phyloP scores from a whole-genome alignment of 139 green algal genomes.

The Chlorella sorokiniana region DNA sequence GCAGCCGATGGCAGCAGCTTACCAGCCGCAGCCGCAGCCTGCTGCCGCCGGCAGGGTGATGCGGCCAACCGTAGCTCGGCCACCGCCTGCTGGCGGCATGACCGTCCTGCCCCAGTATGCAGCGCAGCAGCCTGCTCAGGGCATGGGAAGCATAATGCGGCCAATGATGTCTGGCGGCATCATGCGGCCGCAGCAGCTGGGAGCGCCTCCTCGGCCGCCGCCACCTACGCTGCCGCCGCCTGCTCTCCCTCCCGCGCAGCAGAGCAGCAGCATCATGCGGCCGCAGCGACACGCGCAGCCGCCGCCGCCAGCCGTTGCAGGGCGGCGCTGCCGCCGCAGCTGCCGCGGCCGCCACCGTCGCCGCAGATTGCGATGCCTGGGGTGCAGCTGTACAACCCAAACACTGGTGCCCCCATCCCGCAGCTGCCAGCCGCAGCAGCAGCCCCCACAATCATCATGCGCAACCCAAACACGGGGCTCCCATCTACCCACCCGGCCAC shows the following conservation, averaged over 20 bases:
- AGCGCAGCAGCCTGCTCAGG: not conserved
- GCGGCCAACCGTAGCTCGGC: not conserved
- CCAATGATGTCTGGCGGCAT: not conserved
- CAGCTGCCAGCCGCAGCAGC: not conserved
- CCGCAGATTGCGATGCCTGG: not conserved
- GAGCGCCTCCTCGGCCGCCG: not conserved
- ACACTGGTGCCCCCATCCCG: constrained; percentile 16
- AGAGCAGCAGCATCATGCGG: constrained; percentile 1
- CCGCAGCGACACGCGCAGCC: not conserved
- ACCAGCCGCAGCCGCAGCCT: not conserved
- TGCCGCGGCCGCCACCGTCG: not conserved
- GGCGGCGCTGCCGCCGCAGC: not conserved
- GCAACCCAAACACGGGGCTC: constrained; percentile 20
- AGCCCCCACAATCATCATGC: not conserved
- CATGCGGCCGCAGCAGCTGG: constrained; percentile 30
- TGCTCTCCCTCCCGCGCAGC: not conserved
- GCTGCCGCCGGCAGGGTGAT: not conserved
- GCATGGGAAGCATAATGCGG: not conserved
- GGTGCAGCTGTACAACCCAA: not conserved
- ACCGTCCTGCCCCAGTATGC: not conserved
- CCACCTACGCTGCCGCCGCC: not conserved
- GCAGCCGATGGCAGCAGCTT: not conserved
- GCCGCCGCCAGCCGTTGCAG: not conserved
- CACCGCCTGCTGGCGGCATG: not conserved
- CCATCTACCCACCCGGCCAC: constrained; percentile 6